phyloP scores from a whole-genome alignment of 2,329 filamentous ascomycete species.

The Phoma sp. region DNA sequence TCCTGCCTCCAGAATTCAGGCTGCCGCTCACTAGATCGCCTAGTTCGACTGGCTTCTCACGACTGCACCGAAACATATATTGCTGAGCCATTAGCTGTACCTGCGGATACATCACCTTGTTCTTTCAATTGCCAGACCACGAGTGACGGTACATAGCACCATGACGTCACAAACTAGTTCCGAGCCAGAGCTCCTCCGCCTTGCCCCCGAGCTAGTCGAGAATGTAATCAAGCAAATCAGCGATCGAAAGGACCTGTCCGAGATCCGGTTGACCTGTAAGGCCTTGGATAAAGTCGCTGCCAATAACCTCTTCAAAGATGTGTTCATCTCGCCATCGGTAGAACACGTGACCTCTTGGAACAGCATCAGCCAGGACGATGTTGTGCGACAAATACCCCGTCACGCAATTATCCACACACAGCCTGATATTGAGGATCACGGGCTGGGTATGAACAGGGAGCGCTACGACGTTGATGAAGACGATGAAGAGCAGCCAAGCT shows the following conservation, averaged over 20 bases:
- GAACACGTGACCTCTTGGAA: constrained; percentile 23
- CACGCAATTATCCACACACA: constrained; percentile 12
- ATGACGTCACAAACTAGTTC: no score
- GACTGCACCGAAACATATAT: no score
- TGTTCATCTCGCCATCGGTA: background rate
- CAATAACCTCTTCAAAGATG: constrained; percentile 2
- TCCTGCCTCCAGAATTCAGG: no score
- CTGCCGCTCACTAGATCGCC: no score
- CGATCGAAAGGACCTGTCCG: background rate
- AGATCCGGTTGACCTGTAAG: background rate
- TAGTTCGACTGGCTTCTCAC: no score
- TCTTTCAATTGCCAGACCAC: no score
- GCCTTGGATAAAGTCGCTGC: background rate
- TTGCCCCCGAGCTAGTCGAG: background rate
- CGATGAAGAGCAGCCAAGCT: background rate
- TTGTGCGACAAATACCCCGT: constrained; percentile 7
- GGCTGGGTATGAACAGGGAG: background rate
- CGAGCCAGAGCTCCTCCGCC: background rate
- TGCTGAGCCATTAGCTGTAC: no score
- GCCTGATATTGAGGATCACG: no score
- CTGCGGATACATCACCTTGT: no score
- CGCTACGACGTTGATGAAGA: background rate
- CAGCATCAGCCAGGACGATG: constrained; percentile 5
- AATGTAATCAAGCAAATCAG: background rate
- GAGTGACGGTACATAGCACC: no score